A percentile compares a stretch with the other conserved stretches of the same genome.
Evolutionary conservation across 2,329 filamentous ascomycete genomes (phyloP).

Genomic region (Nectriaceae sp.): DNA sequence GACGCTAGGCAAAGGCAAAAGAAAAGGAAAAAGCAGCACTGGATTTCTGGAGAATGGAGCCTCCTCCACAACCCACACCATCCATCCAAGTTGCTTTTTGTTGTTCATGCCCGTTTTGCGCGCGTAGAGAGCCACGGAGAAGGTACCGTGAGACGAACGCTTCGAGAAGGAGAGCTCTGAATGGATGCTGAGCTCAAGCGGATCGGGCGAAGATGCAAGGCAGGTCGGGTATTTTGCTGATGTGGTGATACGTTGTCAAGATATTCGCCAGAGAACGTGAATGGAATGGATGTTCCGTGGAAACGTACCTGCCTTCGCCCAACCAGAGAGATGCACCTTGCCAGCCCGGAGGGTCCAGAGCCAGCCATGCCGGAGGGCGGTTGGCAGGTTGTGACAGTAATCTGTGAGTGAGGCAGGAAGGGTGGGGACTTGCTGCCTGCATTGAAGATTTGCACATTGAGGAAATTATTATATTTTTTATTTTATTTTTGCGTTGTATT

Average conservation of each 20-base stretch:
- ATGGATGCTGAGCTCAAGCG: conserved; percentile 18
- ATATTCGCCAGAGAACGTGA: conserved; percentile 35
- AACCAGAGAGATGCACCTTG: conserved; percentile 3
- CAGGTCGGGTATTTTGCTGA: conserved; percentile 29
- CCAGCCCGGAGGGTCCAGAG: conserved; percentile 1
- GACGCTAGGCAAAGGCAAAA: conserved; percentile 32
- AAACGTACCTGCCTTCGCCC: conserved; percentile 11
- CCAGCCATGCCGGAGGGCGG: background rate
- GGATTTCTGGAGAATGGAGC: conserved; percentile 26
- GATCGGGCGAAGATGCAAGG: conserved; percentile 34
- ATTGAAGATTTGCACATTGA: background rate
- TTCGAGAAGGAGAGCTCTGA: background rate
- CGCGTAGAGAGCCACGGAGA: conserved; percentile 15
- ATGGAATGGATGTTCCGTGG: conserved; percentile 18
- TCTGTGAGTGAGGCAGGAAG: background rate
- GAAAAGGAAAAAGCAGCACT: conserved; percentile 36
- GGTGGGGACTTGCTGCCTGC: background rate
- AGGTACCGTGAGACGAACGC: conserved; percentile 6
- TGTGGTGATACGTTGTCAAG: conserved; percentile 56
- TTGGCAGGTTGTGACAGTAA: background rate
- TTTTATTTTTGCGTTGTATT: background rate
- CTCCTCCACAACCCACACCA: background rate
- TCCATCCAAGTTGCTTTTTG: conserved; percentile 16
- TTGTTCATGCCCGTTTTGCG: conserved; percentile 18
- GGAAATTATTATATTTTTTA: background rate